Percentiles rank a stretch among this genome's conserved stretches.
phyloP scores from a whole-genome alignment of 768 basidiomycete species.

The Holtermannia corniformis region DNA sequence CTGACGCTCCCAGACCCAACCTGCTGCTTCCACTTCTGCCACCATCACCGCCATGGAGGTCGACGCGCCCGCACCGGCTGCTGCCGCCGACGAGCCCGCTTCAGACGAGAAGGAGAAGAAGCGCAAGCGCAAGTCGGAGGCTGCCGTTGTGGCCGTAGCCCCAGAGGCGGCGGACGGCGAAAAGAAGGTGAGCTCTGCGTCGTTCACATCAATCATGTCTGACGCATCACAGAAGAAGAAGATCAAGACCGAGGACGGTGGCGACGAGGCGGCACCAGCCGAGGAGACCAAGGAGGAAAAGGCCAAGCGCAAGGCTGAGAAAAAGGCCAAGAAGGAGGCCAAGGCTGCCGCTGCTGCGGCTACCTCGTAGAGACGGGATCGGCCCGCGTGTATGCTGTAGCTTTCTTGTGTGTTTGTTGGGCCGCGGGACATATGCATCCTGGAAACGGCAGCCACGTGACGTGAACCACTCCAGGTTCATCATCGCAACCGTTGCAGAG shows the following conservation, averaged over 20 bases:
- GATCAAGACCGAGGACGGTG: conserved; percentile 32
- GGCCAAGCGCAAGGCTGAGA: conserved; percentile 34
- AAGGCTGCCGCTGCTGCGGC: conserved; percentile 11
- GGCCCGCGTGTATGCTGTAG: no score
- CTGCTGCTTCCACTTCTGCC: conserved; percentile 25
- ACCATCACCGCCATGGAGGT: conserved; percentile 12
- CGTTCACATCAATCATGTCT: neutral
- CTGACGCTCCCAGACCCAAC: conserved; percentile 13
- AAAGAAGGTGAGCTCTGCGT: conserved; percentile 32
- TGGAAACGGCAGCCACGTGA: no score
- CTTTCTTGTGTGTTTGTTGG: no score
- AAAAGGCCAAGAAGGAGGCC: conserved; percentile 22
- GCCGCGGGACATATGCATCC: no score
- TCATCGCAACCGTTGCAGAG: neutral
- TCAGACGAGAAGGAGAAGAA: conserved; percentile 46
- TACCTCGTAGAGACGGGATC: no score
- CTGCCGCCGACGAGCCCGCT: no score
- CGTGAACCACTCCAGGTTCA: neutral
- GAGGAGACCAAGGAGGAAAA: conserved; percentile 29
- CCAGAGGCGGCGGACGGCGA: conserved; percentile 20
- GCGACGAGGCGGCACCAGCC: conserved; percentile 26
- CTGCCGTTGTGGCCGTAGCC: conserved; percentile 16
- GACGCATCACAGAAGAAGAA: conserved; percentile 29
- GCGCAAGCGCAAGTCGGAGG: conserved; percentile 28
- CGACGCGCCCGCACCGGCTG: conserved; percentile 13